A percentile compares a stretch with the other conserved stretches of the same genome.
phyloP scores from a whole-genome alignment of 192 early-diverging fungal genomes.

The Geranomyces michiganensis region DNA sequence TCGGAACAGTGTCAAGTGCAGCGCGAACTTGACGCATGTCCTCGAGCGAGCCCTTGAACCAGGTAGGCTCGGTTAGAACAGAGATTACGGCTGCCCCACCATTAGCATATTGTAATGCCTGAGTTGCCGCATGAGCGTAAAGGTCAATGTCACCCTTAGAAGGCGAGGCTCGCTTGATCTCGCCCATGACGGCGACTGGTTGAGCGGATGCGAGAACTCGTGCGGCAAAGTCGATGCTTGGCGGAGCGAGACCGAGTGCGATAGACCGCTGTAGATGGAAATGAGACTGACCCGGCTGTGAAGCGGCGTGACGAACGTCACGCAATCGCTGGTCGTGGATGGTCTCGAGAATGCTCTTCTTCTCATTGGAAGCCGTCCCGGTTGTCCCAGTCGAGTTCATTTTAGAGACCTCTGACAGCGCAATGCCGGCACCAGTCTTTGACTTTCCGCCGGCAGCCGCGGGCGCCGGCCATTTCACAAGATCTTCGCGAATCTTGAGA shows the following conservation, averaged over 20 bases:
- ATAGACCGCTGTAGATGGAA: conserved; percentile 71
- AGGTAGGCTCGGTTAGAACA: conserved; percentile 96
- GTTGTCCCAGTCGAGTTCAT: conserved; percentile 55
- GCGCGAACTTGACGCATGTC: conserved; percentile 89
- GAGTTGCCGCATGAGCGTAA: conserved; percentile 81
- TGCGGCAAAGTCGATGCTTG: conserved; percentile 75
- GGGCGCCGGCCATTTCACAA: conserved; percentile 13
- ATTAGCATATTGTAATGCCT: conserved; percentile 81
- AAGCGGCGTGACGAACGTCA: conserved; percentile 76
- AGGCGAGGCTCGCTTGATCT: conserved; percentile 97
- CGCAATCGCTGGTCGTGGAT: conserved; percentile 80
- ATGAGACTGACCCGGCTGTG: conserved; percentile 71
- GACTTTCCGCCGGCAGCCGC: background rate
- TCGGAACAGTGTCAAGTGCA: conserved; percentile 61
- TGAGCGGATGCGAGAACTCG: conserved; percentile 64
- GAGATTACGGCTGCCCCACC: conserved; percentile 94
- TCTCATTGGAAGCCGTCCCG: conserved; percentile 3
- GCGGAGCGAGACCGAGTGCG: conserved; percentile 72
- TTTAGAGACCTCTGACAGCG: conserved; percentile 49
- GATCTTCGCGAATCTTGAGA: conserved; percentile 31
- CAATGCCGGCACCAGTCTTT: conserved; percentile 34
- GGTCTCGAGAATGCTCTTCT: conserved; percentile 69
- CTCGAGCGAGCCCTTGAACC: conserved; percentile 95
- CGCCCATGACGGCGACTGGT: conserved; percentile 85
- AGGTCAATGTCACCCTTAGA: conserved; percentile 89